These are phyloP conservation scores for Pseudovirgaria hyperparasitica DNA, from an alignment of 2,329 filamentous ascomycete genomes.

Conservation along the genomic window DNA sequence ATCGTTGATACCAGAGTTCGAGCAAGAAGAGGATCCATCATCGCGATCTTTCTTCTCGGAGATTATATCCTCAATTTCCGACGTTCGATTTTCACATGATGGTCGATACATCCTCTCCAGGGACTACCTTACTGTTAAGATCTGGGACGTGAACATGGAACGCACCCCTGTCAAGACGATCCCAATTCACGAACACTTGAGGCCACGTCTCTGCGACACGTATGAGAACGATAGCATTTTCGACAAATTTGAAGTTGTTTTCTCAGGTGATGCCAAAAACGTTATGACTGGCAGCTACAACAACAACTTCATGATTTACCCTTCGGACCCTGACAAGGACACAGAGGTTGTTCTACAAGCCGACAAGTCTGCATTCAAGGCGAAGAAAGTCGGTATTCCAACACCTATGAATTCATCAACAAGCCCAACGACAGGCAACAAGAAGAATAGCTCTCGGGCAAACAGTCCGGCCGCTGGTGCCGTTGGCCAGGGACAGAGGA, in stretches of 20 bases:
- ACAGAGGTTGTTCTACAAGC: conserved; percentile 95
- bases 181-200: conserved; percentile 92
- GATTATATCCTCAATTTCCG: conserved; percentile 98
- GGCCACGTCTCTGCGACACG: conserved; percentile 88
- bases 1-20: conserved; percentile 57
- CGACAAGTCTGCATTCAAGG: conserved; percentile 98
- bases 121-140: conserved; percentile 97
- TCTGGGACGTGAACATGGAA: conserved; percentile 99
- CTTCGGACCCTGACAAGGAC: conserved; percentile 88
- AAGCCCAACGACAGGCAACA: conserved; percentile 60
- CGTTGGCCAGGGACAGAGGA: conserved; percentile 71
- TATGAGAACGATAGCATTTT: conserved; percentile 99
- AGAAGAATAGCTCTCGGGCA: conserved; percentile 80
- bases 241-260: conserved; percentile 98
- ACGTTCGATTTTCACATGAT: conserved; percentile 93
- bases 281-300: conserved; percentile 99
- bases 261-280: conserved; percentile 95
- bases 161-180: conserved; percentile 95
- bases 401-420: conserved; percentile 84
- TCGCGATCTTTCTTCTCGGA: conserved; percentile 99
- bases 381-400: conserved; percentile 97
- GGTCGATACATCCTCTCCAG: conserved; percentile 94
- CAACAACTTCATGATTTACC: conserved; percentile 99
- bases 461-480: conserved; percentile 67
- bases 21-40: conserved; percentile 94